Percentiles rank a stretch among this genome's conserved stretches.
These are phyloP conservation scores for Trypanosoma avium DNA, from an alignment of 208 protist genomes.

Conservation along the genomic window DNA sequence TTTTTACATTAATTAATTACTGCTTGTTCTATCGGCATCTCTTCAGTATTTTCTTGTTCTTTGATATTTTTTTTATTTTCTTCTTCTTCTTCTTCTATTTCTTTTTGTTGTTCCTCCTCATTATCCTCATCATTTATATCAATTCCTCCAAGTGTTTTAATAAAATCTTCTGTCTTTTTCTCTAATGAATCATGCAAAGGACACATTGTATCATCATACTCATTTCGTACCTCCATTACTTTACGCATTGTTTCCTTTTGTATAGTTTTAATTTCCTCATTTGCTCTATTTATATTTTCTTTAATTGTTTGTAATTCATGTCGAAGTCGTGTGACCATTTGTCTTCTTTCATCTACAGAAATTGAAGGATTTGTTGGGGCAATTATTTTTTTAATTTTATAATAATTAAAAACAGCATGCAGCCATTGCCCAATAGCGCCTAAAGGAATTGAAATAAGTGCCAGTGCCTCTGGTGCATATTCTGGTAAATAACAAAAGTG, in stretches of 20 bases:
- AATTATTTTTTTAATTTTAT: slow-evolving; percentile 51
- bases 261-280: slow-evolving; percentile 35
- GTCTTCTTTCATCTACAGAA: slow-evolving; percentile 24
- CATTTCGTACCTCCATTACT: slow-evolving; percentile 46
- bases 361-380: slow-evolving; percentile 21
- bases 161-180: slow-evolving; percentile 53
- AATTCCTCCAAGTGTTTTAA: slow-evolving; percentile 23
- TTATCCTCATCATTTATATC: slow-evolving; percentile 5
- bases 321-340: slow-evolving; percentile 30
- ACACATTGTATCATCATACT: slow-evolving; percentile 83
- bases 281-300: slow-evolving; percentile 36
- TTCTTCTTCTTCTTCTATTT: neutral
- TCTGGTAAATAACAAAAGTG: slow-evolving; percentile 48
- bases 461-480: slow-evolving; percentile 44
- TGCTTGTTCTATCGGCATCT: no score
- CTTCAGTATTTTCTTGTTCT: neutral
- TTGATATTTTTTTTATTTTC: no score
- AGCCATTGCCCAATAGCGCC: slow-evolving; percentile 70
- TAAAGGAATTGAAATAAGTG: slow-evolving; percentile 45
- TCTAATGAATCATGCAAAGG: slow-evolving; percentile 69
- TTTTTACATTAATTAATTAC: no score
- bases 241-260: slow-evolving; percentile 35
- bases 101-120: neutral
- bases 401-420: slow-evolving; percentile 54
- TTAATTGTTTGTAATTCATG: slow-evolving; percentile 50